Evolutionary conservation across 768 basidiomycete genomes (phyloP), one percentile per base, ranked within the genome.

Genomic region (Fomitopsis pulvina): DNA sequence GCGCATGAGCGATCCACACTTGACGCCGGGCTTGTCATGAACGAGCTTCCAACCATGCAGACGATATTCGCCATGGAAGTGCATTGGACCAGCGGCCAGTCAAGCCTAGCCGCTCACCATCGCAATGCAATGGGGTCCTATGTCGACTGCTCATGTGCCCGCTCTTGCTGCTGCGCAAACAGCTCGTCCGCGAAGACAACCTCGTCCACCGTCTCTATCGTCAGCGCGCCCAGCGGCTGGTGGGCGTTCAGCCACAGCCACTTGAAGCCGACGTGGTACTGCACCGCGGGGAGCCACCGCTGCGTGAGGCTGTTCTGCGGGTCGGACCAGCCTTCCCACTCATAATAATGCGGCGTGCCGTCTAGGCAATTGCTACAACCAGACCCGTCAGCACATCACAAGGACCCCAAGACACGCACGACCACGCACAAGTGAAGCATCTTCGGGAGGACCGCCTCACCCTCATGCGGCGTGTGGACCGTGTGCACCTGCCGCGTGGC

Each of bases 241-340:
- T 75, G 49, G 27, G 63, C 58, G 55, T 76, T 76, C 25, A 76
- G 58, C 75, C 75, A 77, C 18, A 76, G 66, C 75, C 75, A 76
- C 54, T 77, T 78, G 60, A 64, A 74, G 3, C 74, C 74, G 32
- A 64, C 61, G 55, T 76, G 75, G 55, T 73, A 74, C 28, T 62
- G 57, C n/a, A 77, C 56, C 14, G 73, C 73, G 7, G 73, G 52
- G 8, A 66, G 69, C 75, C 75, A 77, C 18, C 72, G 70, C 37
- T 58, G 52, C 16, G 65, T 70, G 16, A 77, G 65, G 24, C 55
- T 51, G 43, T 74, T 60, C 10, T 59, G 57, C 7, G 72, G 68
- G 48, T 76, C 68, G n/a, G 65, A 62, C 75, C 75, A 77, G 42
- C 72, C 72, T 6, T 56, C 47, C 75, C 74, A 77, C 34, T 75